Evolutionary conservation across 1,284 basidiomycete genomes (phyloP).

Genomic region (Boletus semigastroideus): DNA sequence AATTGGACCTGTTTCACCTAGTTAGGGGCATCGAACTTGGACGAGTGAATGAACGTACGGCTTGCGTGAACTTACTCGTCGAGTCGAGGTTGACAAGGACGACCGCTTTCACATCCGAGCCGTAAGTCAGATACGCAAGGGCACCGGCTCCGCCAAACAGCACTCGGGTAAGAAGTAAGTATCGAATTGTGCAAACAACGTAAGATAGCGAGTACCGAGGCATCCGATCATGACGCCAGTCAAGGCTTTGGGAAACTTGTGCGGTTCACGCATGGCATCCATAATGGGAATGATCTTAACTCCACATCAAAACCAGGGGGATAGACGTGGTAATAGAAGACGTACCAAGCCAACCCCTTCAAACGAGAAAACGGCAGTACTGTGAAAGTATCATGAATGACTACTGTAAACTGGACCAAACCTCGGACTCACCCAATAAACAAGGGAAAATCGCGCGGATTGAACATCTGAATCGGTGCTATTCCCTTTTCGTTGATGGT

Average conservation of each 20-base stretch:
- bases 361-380: slow-evolving; percentile 97
- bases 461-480: slow-evolving; percentile 88
- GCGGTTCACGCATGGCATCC: slow-evolving; percentile 94
- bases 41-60: slow-evolving; percentile 45
- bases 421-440: slow-evolving; percentile 75
- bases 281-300: slow-evolving; percentile 88
- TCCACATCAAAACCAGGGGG: slow-evolving; percentile 4
- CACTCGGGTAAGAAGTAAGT: slow-evolving; percentile 39
- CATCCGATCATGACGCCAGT: slow-evolving; percentile 90
- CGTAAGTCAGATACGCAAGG: slow-evolving; percentile 88
- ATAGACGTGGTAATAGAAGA: slow-evolving; percentile 4
- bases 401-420: not conserved
- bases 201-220: slow-evolving; percentile 46
- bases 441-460: slow-evolving; percentile 84
- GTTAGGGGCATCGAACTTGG: not conserved
- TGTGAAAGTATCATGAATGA: slow-evolving; percentile 30
- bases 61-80: slow-evolving; percentile 85
- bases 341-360: slow-evolving; percentile 93
- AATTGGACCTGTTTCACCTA: slow-evolving; percentile 61
- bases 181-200: not conserved
- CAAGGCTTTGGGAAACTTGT: slow-evolving; percentile 87
- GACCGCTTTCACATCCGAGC: slow-evolving; percentile 86
- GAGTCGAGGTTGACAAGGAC: slow-evolving; percentile 94
- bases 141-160: slow-evolving; percentile 91
- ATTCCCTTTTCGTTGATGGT: slow-evolving; percentile 68